Percentiles rank a stretch among this genome's conserved stretches.
Conservation (phyloP, 495 filamentous ascomycete genomes). For the Neurospora sp. region DNA sequence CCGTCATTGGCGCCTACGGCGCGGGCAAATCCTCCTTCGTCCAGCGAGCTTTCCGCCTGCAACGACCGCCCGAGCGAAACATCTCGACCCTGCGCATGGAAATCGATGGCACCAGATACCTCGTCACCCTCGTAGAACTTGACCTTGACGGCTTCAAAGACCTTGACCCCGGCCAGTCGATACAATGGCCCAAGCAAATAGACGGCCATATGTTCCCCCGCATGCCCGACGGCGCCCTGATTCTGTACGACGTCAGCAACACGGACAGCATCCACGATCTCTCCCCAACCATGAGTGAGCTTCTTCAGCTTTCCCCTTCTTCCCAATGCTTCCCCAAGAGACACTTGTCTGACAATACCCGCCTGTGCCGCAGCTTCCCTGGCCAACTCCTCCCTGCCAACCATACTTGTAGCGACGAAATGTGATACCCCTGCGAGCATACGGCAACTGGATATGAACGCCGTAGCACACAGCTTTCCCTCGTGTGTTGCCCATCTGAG, state of each 20-base stretch:
- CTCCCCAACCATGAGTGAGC: conserved; percentile 63
- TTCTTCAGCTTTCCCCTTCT: background rate
- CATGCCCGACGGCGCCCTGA: conserved; percentile 66
- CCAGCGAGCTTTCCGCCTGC: conserved; percentile 64
- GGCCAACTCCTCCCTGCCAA: conserved; percentile 55
- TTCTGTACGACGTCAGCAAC: conserved; percentile 79
- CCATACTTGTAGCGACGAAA: conserved; percentile 73
- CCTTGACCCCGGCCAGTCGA: conserved; percentile 52
- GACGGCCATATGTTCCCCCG: conserved; percentile 54
- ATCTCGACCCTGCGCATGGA: conserved; percentile 58
- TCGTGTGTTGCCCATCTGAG: conserved; percentile 60
- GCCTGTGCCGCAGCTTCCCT: conserved; percentile 51
- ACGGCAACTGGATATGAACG: conserved; percentile 49
- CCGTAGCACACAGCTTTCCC: conserved; percentile 49
- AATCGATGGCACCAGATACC: conserved; percentile 64
- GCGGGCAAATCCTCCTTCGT: conserved; percentile 91
- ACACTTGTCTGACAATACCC: background rate
- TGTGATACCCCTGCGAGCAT: conserved; percentile 58
- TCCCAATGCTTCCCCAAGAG: background rate
- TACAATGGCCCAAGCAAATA: conserved; percentile 72
- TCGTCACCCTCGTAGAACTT: conserved; percentile 74
- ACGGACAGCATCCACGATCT: conserved; percentile 57
- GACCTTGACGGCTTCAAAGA: conserved; percentile 52
- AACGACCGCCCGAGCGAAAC: conserved; percentile 43
- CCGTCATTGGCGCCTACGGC: conserved; percentile 67